A percentile compares a stretch with the other conserved stretches of the same genome.
phyloP scores from a whole-genome alignment of 495 filamentous ascomycete species.

The Daldinia grandis region DNA sequence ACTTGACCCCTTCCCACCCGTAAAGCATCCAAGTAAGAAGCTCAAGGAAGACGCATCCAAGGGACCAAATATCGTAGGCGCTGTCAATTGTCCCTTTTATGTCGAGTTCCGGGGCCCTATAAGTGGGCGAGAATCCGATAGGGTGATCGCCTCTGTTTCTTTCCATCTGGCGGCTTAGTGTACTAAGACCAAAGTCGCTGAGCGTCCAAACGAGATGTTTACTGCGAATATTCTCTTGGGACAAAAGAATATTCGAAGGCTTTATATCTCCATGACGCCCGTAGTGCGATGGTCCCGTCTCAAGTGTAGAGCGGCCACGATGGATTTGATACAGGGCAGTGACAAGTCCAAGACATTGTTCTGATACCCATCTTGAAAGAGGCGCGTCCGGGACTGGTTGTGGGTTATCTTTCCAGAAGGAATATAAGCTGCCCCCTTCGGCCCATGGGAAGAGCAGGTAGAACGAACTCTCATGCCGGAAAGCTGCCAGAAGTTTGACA shows the following conservation, averaged over 20 bases:
- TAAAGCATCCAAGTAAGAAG: constrained; percentile 36
- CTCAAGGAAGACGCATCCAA: constrained; percentile 45
- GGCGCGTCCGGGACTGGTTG: constrained; percentile 4
- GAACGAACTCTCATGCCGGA: constrained; percentile 24
- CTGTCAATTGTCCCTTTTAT: constrained; percentile 16
- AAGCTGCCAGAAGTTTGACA: constrained; percentile 30
- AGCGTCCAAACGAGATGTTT: not conserved
- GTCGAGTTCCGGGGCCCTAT: constrained; percentile 34
- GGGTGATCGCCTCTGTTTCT: not conserved
- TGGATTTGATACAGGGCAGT: constrained; percentile 32
- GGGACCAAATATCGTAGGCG: constrained; percentile 44
- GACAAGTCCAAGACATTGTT: constrained; percentile 33
- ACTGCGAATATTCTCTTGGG: not conserved
- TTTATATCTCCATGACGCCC: constrained; percentile 43
- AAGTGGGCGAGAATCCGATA: constrained; percentile 23
- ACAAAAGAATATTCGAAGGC: constrained; percentile 26
- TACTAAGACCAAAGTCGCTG: constrained; percentile 18
- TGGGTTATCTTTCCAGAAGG: constrained; percentile 31
- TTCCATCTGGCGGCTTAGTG: not conserved
- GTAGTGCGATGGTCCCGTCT: not conserved
- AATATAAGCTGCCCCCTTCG: constrained; percentile 31
- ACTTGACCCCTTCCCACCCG: constrained; percentile 30
- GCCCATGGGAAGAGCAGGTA: constrained; percentile 43
- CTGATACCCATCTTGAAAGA: constrained; percentile 14
- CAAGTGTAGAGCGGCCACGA: not conserved